Evolutionary conservation across 345 rosid genomes (phyloP).

Genomic region (Pseudoturritis turrita): DNA sequence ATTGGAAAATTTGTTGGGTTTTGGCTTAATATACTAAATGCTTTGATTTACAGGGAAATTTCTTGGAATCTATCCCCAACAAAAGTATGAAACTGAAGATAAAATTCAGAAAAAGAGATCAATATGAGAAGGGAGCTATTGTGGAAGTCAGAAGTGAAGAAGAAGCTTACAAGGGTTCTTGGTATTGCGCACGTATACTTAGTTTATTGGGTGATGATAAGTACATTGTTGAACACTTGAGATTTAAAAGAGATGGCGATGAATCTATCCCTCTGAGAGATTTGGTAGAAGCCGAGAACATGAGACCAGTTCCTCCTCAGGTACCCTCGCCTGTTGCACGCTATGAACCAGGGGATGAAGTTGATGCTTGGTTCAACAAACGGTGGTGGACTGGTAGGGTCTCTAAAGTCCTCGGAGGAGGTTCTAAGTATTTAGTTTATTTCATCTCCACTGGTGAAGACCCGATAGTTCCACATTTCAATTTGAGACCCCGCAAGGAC

Average conservation of each 20-base stretch:
- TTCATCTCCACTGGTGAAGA: slow-evolving; percentile 34
- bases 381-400: slow-evolving; percentile 65
- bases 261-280: slow-evolving; percentile 43
- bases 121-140: slow-evolving; percentile 21
- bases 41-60: slow-evolving; percentile 19
- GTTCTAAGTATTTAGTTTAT: slow-evolving; percentile 34
- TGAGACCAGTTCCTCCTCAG: slow-evolving; percentile 64
- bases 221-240: slow-evolving; percentile 51
- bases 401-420: slow-evolving; percentile 27
- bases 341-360: slow-evolving; percentile 37
- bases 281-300: slow-evolving; percentile 20
- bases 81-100: slow-evolving; percentile 29
- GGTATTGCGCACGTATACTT: slow-evolving; percentile 45
- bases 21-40: neutral
- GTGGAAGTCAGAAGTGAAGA: slow-evolving; percentile 57
- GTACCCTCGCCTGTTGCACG: slow-evolving; percentile 3
- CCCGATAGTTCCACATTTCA: slow-evolving; percentile 25
- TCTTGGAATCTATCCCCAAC: slow-evolving; percentile 5
- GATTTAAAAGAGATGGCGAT: slow-evolving; percentile 36
- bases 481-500: slow-evolving; percentile 50
- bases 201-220: slow-evolving; percentile 30
- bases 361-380: slow-evolving; percentile 57
- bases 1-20: too few species aligned
- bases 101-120: neutral
- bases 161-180: slow-evolving; percentile 54